Base-by-base conservation (phyloP, 371 early-diverging fungal genomes). In the Dentiscutata heterogama region DNA sequence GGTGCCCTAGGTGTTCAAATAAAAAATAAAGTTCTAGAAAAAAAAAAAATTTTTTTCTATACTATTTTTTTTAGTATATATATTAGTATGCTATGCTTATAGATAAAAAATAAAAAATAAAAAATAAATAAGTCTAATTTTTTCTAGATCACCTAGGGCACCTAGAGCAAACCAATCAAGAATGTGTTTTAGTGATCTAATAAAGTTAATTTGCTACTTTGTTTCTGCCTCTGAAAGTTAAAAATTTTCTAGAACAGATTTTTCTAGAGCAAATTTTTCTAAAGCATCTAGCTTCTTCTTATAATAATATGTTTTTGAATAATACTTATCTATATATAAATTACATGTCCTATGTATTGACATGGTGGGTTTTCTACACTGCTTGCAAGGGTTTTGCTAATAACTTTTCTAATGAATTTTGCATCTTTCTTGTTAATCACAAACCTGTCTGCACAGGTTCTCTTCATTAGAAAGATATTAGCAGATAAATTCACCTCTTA, bases 251-350 rank as follows among this genome's bases (percentile, higher is more conserved):
- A 60, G 25, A 2, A 2, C 25, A 60, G 60, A 60, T 60, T 60
- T 60, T 60, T 20, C 3, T 20, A 18, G 8, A 60, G 60, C 60
- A n/a, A 18, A 60, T 56, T 35, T 35, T 35, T 35, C 35, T 35
- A 35, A 35, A 3, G 35, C 35, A 35, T 35, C 3, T 35, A 35
- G 75, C 20, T 75, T 75, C 10, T 56, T 76, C 29, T 31, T 22
- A 61, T 60, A 25, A 76, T 76, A 76, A 76, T 60, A 31, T 18
- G 76, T 22, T 76, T 61, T 76, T 35, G 3, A 22, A 20, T 61
- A 31, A 61, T 42, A 76, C 25, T 76, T 76, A 35, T n/a, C 6
- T 14, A n/a, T 39, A 76, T 76, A 18, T 56, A 31, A 31, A 7
- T 13, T 61, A 22, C 39, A 76, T 22, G 60, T 35, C n/a, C 39